phyloP scores from a whole-genome alignment of 305 asterid genomes.

The Fraxinus dipetala region DNA sequence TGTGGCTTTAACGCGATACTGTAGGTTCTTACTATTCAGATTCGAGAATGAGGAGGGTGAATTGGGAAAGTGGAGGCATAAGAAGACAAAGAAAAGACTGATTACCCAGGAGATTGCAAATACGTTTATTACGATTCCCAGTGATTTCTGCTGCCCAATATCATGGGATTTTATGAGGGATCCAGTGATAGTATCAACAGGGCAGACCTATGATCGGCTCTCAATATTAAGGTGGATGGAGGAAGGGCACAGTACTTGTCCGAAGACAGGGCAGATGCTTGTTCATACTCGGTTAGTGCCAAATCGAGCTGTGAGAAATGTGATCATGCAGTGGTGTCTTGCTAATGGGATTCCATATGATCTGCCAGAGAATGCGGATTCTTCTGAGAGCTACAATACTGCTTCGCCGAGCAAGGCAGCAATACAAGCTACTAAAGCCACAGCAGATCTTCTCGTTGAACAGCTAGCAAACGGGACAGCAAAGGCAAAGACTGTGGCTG shows the following conservation, averaged over 20 bases:
- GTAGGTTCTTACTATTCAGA: constrained; percentile 70
- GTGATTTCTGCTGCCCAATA: constrained; percentile 87
- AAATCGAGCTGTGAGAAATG: constrained; percentile 66
- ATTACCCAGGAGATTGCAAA: constrained; percentile 66
- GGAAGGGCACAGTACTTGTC: constrained; percentile 84
- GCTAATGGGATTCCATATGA: constrained; percentile 66
- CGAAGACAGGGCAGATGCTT: constrained; percentile 84
- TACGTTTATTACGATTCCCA: constrained; percentile 65
- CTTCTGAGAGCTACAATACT: constrained; percentile 30
- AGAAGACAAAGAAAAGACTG: constrained; percentile 47
- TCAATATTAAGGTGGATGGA: constrained; percentile 83
- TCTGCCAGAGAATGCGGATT: constrained; percentile 55
- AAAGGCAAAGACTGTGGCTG: constrained; percentile 67
- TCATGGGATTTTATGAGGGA: constrained; percentile 79
- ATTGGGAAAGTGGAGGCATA: constrained; percentile 47
- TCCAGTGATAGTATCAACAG: constrained; percentile 81
- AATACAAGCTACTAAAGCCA: constrained; percentile 68
- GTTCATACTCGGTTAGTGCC: constrained; percentile 58
- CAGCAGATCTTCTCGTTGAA: constrained; percentile 54
- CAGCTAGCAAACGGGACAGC: constrained; percentile 65
- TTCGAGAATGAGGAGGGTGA: constrained; percentile 76
- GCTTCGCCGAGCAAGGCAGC: constrained; percentile 64
- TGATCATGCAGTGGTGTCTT: constrained; percentile 77
- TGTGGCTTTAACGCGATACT: constrained; percentile 66
- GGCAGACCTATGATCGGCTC: constrained; percentile 82